Conservation (phyloP, 2,329 filamentous ascomycete species). For the Aspergillus pseudoviridinutans region DNA sequence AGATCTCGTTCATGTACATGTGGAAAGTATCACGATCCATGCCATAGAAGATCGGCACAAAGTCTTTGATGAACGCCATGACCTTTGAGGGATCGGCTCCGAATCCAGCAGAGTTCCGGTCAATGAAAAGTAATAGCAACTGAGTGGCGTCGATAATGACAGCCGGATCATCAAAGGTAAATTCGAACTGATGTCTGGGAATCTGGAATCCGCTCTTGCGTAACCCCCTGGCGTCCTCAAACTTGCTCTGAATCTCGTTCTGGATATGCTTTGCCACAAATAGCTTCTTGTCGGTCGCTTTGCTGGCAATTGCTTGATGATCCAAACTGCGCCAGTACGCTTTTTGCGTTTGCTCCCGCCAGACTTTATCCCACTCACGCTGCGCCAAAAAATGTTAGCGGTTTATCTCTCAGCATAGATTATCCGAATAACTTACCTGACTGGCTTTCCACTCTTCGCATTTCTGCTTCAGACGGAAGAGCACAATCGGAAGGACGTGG, state of each 20-base stretch:
- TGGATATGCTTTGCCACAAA: slow-evolving; percentile 87
- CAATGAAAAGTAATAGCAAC: slow-evolving; percentile 46
- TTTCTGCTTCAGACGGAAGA: slow-evolving; percentile 89
- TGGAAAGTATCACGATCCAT: slow-evolving; percentile 66
- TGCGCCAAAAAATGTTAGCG: slow-evolving; percentile 28
- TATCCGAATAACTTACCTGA: slow-evolving; percentile 46
- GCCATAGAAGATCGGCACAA: slow-evolving; percentile 73
- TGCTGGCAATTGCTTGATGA: slow-evolving; percentile 89
- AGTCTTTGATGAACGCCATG: slow-evolving; percentile 70
- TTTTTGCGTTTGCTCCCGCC: slow-evolving; percentile 90
- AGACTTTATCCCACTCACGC: slow-evolving; percentile 98
- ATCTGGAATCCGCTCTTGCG: slow-evolving; percentile 59
- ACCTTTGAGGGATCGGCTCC: slow-evolving; percentile 66
- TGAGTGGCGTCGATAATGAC: slow-evolving; percentile 55
- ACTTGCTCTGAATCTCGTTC: slow-evolving; percentile 84
- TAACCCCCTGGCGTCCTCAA: slow-evolving; percentile 80
- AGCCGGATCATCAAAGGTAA: slow-evolving; percentile 67
- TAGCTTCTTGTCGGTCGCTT: slow-evolving; percentile 83
- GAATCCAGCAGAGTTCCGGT: slow-evolving; percentile 48
- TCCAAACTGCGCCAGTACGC: slow-evolving; percentile 96
- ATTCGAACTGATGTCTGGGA: slow-evolving; percentile 69
- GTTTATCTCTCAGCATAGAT: background rate
- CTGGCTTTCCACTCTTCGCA: slow-evolving; percentile 97
- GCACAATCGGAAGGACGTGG: slow-evolving; percentile 80
- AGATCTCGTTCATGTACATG: slow-evolving; percentile 63